These are phyloP conservation scores for Torrubiella hemipterigena DNA, from an alignment of 2,329 filamentous ascomycete species.

Conservation along the genomic window DNA sequence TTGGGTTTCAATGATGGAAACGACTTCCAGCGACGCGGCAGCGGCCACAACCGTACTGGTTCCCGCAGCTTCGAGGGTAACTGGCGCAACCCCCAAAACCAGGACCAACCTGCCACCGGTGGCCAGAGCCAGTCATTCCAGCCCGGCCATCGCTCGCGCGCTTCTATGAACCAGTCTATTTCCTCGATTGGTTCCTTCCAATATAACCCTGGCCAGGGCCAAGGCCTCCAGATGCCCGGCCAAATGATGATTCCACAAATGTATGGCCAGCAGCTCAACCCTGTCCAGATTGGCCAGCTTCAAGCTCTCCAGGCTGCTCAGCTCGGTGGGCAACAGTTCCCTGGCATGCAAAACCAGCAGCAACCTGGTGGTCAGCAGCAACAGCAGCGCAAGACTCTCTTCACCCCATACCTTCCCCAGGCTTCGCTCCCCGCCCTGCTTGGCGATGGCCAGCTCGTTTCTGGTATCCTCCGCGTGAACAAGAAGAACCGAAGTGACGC, in stretches of 20 bases:
- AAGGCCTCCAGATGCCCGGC: conserved; percentile 74
- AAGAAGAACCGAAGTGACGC: conserved; percentile 99
- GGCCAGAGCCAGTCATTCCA: conserved; percentile 67
- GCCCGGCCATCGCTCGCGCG: conserved; percentile 77
- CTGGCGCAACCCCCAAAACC: conserved; percentile 73
- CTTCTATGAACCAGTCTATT: conserved; percentile 78
- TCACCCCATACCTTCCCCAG: conserved; percentile 94
- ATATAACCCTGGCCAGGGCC: conserved; percentile 68
- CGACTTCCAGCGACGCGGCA: conserved; percentile 67
- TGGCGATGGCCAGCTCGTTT: conserved; percentile 85
- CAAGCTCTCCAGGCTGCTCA: conserved; percentile 87
- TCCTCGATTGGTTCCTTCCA: conserved; percentile 78
- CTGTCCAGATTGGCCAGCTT: conserved; percentile 77
- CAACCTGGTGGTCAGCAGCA: conserved; percentile 67
- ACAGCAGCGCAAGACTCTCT: conserved; percentile 94
- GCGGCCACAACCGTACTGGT: conserved; percentile 67
- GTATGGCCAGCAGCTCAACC: conserved; percentile 80
- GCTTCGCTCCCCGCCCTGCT: conserved; percentile 85
- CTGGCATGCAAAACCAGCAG: conserved; percentile 59
- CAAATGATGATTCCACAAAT: conserved; percentile 81
- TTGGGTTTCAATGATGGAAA: conserved; percentile 36
- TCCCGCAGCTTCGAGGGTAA: conserved; percentile 97
- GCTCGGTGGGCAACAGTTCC: conserved; percentile 64
- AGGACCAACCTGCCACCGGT: conserved; percentile 37
- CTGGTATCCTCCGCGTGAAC: conserved; percentile 93